Evolutionary conservation across 805 yeast genomes (phyloP).

Genomic region (Yamadazyma tumulicola): DNA sequence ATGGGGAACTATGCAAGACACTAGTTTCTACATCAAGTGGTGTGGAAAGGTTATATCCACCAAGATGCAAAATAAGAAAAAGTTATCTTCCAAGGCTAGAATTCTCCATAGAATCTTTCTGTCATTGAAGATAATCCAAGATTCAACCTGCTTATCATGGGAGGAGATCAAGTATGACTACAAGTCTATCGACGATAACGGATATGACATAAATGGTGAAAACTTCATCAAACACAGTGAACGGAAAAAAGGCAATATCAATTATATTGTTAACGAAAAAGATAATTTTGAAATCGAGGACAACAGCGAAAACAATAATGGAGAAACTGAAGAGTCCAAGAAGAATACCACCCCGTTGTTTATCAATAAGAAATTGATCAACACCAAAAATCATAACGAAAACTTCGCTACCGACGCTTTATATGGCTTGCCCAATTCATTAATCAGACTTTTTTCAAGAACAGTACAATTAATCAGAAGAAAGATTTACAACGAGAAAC

Average conservation of each 20-base stretch:
- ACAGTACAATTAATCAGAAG: constrained; percentile 65
- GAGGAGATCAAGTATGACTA: constrained; percentile 25
- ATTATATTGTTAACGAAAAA: constrained; percentile 15
- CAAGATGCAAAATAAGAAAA: constrained; percentile 62
- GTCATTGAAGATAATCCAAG: constrained; percentile 71
- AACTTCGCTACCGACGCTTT: constrained; percentile 72
- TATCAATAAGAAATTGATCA: constrained; percentile 39
- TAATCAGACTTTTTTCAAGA: constrained; percentile 68
- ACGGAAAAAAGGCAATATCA: constrained; percentile 11
- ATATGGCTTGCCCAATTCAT: constrained; percentile 81
- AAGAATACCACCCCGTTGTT: constrained; percentile 32
- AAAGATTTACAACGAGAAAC: constrained; percentile 45
- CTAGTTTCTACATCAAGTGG: constrained; percentile 68
- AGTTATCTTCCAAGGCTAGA: constrained; percentile 70
- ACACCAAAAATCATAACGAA: constrained; percentile 50
- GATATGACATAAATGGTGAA: constrained; percentile 36
- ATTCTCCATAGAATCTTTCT: constrained; percentile 76
- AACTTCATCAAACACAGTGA: constrained; percentile 17
- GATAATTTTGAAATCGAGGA: constrained; percentile 4
- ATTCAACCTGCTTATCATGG: constrained; percentile 54
- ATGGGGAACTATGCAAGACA: constrained; percentile 88
- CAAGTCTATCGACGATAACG: constrained; percentile 24
- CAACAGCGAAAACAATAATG: constrained; percentile 61
- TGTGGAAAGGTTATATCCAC: constrained; percentile 72
- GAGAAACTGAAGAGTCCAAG: constrained; percentile 70